These are phyloP conservation scores for Microstroma glucosiphilum DNA, from an alignment of 1,284 basidiomycete genomes.

Conservation along the genomic window DNA sequence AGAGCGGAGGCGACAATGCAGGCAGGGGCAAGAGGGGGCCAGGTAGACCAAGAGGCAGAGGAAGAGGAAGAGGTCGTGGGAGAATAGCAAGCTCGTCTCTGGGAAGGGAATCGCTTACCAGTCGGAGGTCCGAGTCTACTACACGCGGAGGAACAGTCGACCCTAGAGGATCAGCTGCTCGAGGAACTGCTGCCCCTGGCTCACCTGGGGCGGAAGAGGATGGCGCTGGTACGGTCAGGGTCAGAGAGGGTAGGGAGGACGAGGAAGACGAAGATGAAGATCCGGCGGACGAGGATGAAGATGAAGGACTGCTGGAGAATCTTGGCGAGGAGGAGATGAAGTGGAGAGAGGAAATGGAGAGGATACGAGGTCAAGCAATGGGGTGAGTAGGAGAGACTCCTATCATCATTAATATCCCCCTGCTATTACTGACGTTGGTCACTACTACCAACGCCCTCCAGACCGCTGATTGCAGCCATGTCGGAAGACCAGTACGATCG, in stretches of 20 bases:
- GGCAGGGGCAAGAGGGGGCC: background rate
- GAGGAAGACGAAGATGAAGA: conserved; percentile 4
- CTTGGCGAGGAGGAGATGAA: conserved; percentile 3
- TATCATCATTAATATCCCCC: too few relatives aligned
- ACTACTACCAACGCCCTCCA: background rate
- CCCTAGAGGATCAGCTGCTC: background rate
- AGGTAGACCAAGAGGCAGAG: background rate
- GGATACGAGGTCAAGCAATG: conserved; percentile 4
- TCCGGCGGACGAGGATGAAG: background rate
- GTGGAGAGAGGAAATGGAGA: conserved; percentile 7
- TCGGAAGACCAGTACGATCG: conserved; percentile 5
- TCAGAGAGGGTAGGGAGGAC: background rate
- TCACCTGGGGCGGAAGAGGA: background rate
- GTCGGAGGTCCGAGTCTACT: background rate
- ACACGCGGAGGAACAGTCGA: background rate
- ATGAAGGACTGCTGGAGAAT: background rate
- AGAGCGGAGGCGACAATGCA: background rate
- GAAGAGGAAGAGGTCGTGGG: too few relatives aligned
- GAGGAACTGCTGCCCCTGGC: background rate
- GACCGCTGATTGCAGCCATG: conserved; percentile 1
- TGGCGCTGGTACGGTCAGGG: background rate
- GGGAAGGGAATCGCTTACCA: background rate
- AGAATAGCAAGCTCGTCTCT: too few relatives aligned
- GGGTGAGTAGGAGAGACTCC: conserved; percentile 1
- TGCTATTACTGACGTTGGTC: background rate